Conservation (phyloP, 805 yeast species). For the Candida ortonii region DNA sequence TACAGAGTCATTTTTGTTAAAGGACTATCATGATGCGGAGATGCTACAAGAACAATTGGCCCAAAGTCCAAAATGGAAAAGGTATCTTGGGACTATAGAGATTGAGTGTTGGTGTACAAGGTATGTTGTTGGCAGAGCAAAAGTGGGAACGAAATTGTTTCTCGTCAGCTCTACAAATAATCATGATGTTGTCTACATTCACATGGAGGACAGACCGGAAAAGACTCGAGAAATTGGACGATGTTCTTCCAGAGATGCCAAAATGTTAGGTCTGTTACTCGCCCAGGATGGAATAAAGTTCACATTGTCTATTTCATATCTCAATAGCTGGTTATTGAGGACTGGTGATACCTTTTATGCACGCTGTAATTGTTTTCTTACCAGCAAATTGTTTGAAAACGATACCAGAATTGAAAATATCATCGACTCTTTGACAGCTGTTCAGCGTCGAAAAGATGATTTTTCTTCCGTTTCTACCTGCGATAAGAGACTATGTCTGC, state of each 20-base stretch:
- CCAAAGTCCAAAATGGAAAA: constrained; percentile 19
- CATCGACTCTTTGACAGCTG: constrained; percentile 6
- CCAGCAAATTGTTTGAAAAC: constrained; percentile 4
- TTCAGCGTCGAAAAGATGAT: constrained; percentile 1
- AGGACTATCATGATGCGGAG: too few relatives aligned
- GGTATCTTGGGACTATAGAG: constrained; percentile 57
- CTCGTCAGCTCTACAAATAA: constrained; percentile 20
- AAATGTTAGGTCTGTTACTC: constrained; percentile 61
- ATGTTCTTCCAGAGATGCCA: constrained; percentile 66
- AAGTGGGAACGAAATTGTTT: constrained; percentile 38
- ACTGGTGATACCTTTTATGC: constrained; percentile 76
- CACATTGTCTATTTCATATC: constrained; percentile 55
- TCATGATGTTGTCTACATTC: constrained; percentile 28
- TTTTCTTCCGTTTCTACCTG: neutral
- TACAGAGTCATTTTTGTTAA: too few relatives aligned
- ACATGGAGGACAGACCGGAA: constrained; percentile 15
- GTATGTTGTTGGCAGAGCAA: constrained; percentile 48
- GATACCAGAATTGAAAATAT: constrained; percentile 42
- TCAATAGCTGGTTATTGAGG: constrained; percentile 51
- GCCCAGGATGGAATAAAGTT: constrained; percentile 54
- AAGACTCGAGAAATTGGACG: constrained; percentile 65
- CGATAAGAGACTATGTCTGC: constrained; percentile 9
- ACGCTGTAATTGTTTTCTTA: constrained; percentile 63
- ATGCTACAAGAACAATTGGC: too few relatives aligned
- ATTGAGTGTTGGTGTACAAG: constrained; percentile 72